Conservation (phyloP, 371 early-diverging fungal species). For the Catenaria anguillulae region DNA sequence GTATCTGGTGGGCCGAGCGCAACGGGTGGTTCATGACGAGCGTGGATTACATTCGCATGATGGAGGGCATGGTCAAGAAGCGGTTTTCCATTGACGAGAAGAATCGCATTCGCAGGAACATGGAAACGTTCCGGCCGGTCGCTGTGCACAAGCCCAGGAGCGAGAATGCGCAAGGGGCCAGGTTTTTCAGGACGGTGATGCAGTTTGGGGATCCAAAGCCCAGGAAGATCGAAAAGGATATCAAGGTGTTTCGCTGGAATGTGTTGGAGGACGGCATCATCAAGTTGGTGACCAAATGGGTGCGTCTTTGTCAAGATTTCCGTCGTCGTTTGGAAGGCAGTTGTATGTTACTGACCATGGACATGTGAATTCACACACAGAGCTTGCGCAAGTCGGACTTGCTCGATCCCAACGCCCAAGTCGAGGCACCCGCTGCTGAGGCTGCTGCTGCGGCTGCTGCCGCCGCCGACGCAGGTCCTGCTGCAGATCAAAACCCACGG, state of each 20-base stretch:
- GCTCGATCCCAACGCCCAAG: no score
- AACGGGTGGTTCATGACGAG: constrained; percentile 61
- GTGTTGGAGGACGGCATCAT: constrained; percentile 45
- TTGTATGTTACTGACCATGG: no score
- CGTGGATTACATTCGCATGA: constrained; percentile 59
- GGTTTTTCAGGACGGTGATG: constrained; percentile 69
- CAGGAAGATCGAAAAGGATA: constrained; percentile 56
- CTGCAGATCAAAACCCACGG: no score
- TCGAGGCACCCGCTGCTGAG: no score
- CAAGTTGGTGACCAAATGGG: constrained; percentile 55
- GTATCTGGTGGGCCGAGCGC: constrained; percentile 63
- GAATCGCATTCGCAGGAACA: constrained; percentile 66
- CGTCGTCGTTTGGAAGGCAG: no score
- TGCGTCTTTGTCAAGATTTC: no score
- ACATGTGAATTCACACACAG: no score
- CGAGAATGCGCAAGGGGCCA: constrained; percentile 42
- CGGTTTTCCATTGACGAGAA: constrained; percentile 69
- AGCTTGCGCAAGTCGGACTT: no score
- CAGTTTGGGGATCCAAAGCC: constrained; percentile 67
- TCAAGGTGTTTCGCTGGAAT: constrained; percentile 48
- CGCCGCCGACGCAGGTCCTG: no score
- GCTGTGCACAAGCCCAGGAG: constrained; percentile 62
- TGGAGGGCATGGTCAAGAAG: constrained; percentile 56
- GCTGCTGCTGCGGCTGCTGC: no score
- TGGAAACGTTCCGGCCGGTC: constrained; percentile 63